Evolutionary conservation across 352 stramenopile genomes (phyloP).

Genomic region (Stramenopiles sp.): DNA sequence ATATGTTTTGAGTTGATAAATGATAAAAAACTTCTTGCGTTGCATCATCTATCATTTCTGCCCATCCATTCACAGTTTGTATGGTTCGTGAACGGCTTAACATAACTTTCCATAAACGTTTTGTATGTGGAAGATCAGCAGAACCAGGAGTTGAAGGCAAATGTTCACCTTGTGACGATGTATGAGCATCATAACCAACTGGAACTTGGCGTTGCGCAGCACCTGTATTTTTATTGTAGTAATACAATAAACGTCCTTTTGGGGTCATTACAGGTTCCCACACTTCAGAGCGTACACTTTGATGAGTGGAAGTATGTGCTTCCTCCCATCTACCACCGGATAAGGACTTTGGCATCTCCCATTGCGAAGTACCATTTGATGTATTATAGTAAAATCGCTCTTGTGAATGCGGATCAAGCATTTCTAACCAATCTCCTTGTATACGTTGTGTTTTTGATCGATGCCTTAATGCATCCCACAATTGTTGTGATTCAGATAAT

Average conservation of each 20-base stretch:
- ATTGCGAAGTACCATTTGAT: not conserved
- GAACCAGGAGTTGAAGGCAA: constrained; percentile 1
- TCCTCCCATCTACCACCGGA: not conserved
- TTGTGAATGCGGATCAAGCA: constrained; percentile 7
- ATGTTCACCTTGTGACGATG: not conserved
- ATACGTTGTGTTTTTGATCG: not conserved
- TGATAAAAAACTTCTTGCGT: constrained; percentile 5
- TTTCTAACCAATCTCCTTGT: constrained; percentile 8
- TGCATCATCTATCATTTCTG: not conserved
- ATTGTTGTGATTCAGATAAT: constrained; percentile 7
- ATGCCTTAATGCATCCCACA: not conserved
- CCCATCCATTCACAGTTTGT: not conserved
- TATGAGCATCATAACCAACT: not conserved
- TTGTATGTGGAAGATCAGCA: not conserved
- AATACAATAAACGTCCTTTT: constrained; percentile 5
- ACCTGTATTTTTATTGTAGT: constrained; percentile 9
- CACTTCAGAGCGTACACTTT: not conserved
- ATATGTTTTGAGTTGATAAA: not conserved
- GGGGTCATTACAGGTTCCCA: constrained; percentile 6
- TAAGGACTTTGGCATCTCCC: constrained; percentile 4
- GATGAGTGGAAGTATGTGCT: not conserved
- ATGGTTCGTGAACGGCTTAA: not conserved
- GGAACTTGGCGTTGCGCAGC: not conserved
- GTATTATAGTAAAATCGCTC: constrained; percentile 7
- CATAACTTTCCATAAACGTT: not conserved